Percentiles rank a stretch among this genome's conserved stretches.
These are phyloP conservation scores for Solanum habrochaites DNA, from an alignment of 257 asterid species.

Conservation along the genomic window DNA sequence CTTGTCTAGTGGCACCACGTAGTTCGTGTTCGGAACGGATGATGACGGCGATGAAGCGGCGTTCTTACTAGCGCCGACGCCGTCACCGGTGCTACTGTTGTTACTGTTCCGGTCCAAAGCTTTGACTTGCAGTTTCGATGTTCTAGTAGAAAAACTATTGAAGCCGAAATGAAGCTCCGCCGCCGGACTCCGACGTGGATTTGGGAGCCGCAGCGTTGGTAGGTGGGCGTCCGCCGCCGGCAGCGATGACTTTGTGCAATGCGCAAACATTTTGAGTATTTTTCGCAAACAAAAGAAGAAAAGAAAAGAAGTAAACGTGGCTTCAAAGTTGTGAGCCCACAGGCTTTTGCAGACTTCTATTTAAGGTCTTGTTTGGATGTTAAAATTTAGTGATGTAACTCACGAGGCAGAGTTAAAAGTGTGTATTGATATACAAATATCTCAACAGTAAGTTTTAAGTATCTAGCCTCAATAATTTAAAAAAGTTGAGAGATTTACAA, in stretches of 20 bases:
- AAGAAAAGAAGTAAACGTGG: background rate
- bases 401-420: background rate
- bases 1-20: conserved; percentile 87
- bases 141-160: background rate
- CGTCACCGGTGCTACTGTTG: background rate
- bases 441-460: background rate
- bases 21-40: conserved; percentile 59
- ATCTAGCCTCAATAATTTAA: background rate
- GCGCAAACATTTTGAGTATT: background rate
- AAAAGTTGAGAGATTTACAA: background rate
- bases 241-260: background rate
- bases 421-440: background rate
- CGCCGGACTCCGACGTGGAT: background rate
- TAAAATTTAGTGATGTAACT: background rate
- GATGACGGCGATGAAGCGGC: conserved; percentile 9
- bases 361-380: background rate
- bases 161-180: background rate
- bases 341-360: background rate
- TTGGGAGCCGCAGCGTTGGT: background rate
- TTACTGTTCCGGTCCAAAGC: conserved; percentile 11
- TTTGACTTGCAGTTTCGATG: conserved; percentile 2
- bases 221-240: conserved; percentile 1
- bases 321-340: background rate
- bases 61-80: background rate
- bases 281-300: background rate